phyloP scores from a whole-genome alignment of 768 basidiomycete species.

The Russula olivacea region DNA sequence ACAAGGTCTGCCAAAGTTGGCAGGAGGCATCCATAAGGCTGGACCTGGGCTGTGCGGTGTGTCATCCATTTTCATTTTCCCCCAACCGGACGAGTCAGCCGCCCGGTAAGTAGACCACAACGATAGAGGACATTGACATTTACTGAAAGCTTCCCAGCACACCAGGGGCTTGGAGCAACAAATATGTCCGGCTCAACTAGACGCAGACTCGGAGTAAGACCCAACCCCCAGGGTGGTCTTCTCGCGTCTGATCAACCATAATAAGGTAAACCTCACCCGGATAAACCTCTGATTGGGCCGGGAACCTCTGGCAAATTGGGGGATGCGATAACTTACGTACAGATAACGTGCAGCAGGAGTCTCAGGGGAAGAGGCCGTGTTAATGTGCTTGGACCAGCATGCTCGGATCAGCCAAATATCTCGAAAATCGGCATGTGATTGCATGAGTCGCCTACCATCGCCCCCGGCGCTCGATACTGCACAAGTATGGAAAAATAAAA shows the following conservation, averaged over 20 bases:
- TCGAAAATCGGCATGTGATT: no score
- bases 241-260: not conserved
- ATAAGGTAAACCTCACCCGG: not conserved
- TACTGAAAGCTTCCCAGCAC: not conserved
- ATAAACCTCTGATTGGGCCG: not conserved
- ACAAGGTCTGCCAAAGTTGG: not conserved
- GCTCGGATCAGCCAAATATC: no score
- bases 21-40: not conserved
- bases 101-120: not conserved
- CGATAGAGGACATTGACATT: not conserved
- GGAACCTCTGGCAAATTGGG: not conserved
- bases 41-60: not conserved
- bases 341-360: no score
- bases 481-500: not conserved
- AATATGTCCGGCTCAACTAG: no score
- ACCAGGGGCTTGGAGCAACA: not conserved
- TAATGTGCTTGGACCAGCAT: not conserved
- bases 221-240: no score
- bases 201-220: not conserved
- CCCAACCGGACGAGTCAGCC: not conserved
- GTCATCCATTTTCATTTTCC: no score
- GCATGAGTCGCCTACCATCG: no score
- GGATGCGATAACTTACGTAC: no score
- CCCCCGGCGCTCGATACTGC: not conserved
- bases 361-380: not conserved